Base-by-base conservation (phyloP, 169 alveolate genomes). In the Cyclospora cayetanensis region DNA sequence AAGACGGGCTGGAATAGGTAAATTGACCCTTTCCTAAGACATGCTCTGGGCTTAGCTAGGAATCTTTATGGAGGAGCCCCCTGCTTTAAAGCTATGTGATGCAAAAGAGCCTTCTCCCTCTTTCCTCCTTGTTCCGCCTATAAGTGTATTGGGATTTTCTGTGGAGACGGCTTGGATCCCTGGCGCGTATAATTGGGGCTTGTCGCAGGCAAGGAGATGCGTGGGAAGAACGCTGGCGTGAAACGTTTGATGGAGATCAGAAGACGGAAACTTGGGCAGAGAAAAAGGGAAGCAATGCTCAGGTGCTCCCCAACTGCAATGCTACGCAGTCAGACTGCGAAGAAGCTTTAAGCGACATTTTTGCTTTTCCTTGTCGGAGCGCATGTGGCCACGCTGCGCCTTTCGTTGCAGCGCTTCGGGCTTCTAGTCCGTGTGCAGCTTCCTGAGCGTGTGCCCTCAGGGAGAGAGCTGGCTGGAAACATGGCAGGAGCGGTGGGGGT, bases 141-240 rank as follows among this genome's bases (percentile, higher is more conserved):
- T n/a, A n/a, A n/a, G n/a, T n/a, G n/a, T n/a, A n/a, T n/a, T n/a
- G n/a, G n/a, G n/a, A n/a, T n/a, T n/a, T n/a, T n/a, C n/a, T n/a
- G n/a, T n/a, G n/a, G n/a, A n/a, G n/a, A n/a, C n/a, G n/a, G n/a
- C n/a, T n/a, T n/a, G n/a, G n/a, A n/a, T n/a, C n/a, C n/a, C n/a
- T n/a, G n/a, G n/a, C n/a, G n/a, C n/a, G n/a, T 39, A 39, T 25
- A 53, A 31, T 72, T 72, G 12, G 0, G 84, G 60, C 34, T 72
- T 35, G 35, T 39, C 25, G 79, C 83, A 84, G 91, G 82, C 70
- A 77, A 35, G 92, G 92, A n/a, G 92, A 86, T 55, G 55, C 34
- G 46, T 86, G 92, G 92, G 43, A 35, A 22, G 92, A 86, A 60
- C 92, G 77, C 77, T 86, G 92, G 92, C 52, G 37, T 4, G 92